Percentiles rank a stretch among this genome's conserved stretches.
Evolutionary conservation across 257 asterid genomes (phyloP).

Genomic region (Handroanthus guayacan): DNA sequence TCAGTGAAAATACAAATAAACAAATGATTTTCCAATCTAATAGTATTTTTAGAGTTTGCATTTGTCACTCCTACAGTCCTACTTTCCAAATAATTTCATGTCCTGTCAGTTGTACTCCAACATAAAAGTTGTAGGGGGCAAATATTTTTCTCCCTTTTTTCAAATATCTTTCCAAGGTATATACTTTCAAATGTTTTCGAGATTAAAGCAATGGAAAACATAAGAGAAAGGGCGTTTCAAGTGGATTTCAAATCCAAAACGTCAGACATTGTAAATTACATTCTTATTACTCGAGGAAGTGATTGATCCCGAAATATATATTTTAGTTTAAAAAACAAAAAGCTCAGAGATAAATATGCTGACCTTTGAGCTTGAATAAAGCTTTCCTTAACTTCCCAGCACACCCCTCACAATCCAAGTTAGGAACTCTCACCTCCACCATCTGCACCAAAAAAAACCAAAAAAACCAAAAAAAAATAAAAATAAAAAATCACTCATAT

Average conservation of each 20-base stretch:
- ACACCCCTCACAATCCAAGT: slow-evolving; percentile 86
- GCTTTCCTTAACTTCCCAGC: slow-evolving; percentile 72
- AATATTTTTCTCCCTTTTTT: no score
- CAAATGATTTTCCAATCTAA: background rate
- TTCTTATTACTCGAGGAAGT: no score
- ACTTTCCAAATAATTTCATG: background rate
- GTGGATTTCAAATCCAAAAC: no score
- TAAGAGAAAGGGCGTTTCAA: no score
- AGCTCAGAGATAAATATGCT: background rate
- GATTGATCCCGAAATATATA: no score
- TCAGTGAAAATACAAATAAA: no score
- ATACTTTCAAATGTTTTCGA: no score
- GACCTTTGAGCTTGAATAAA: slow-evolving; percentile 76
- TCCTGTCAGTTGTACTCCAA: background rate
- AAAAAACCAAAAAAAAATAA: background rate
- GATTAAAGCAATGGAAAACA: no score
- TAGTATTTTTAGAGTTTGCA: background rate
- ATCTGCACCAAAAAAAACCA: slow-evolving; percentile 39
- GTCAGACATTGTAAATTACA: no score
- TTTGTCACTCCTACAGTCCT: background rate
- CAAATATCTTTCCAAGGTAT: no score
- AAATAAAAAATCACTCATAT: background rate
- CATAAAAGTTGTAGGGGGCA: no score
- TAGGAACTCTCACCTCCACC: slow-evolving; percentile 86
- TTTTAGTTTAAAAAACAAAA: background rate